Evolutionary conservation across 106 monocot genomes (phyloP).

Genomic region (Dendrobium chrysotoxum): DNA sequence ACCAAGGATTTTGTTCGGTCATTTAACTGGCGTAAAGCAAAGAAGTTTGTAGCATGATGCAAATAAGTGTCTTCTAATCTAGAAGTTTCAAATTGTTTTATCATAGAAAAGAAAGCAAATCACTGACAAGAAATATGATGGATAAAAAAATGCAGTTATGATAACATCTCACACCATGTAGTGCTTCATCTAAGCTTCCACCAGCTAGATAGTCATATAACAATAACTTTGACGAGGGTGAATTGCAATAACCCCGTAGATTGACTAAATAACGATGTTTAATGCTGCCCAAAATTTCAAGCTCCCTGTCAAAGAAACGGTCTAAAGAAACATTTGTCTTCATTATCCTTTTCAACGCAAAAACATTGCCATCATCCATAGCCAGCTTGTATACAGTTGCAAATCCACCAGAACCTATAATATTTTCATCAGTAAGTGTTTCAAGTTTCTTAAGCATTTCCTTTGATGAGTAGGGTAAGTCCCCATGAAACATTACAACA

Average conservation of each 20-base stretch:
- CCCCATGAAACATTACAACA: conserved; percentile 96
- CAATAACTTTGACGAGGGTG: conserved; percentile 80
- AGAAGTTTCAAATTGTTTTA: background rate
- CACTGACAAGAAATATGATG: background rate
- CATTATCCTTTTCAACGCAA: conserved; percentile 94
- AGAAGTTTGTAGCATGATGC: background rate
- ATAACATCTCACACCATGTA: conserved; percentile 61
- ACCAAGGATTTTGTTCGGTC: background rate
- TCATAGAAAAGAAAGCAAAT: background rate
- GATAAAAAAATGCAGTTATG: background rate
- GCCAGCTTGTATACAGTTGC: conserved; percentile 91
- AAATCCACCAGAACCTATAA: conserved; percentile 89
- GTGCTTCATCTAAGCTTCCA: conserved; percentile 87
- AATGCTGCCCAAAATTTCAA: conserved; percentile 95
- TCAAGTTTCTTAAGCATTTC: conserved; percentile 88
- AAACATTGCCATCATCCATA: conserved; percentile 93
- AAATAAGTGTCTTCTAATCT: background rate
- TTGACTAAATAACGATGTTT: conserved; percentile 98
- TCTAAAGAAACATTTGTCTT: conserved; percentile 79
- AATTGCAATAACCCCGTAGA: conserved; percentile 96
- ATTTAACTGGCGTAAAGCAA: background rate
- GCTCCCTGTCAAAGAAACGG: conserved; percentile 89
- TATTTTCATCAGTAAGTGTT: conserved; percentile 59
- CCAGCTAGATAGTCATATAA: conserved; percentile 90
- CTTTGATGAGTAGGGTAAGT: conserved; percentile 91